phyloP scores from a whole-genome alignment of 108 stramenopile species.

The Discostella pseudostelligera region DNA sequence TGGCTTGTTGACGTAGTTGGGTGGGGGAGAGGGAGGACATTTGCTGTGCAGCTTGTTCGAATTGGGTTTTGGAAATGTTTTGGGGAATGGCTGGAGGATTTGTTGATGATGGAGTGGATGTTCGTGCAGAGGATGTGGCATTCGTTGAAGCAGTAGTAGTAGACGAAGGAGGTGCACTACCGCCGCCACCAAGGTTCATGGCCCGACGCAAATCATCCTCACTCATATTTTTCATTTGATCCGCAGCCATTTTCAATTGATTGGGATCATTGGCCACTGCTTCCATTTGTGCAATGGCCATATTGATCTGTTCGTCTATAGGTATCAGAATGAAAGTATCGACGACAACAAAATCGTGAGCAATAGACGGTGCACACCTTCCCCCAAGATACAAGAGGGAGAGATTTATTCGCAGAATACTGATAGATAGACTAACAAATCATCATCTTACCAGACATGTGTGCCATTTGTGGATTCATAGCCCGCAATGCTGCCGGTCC shows the following conservation, averaged over 20 bases:
- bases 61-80: background rate
- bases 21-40: conserved; percentile 58
- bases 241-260: conserved; percentile 47
- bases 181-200: background rate
- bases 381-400: too few relatives aligned
- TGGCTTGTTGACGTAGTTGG: conserved; percentile 59
- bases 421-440: background rate
- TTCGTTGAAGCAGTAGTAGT: background rate
- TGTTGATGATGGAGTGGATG: background rate
- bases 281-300: conserved; percentile 67
- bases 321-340: background rate
- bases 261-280: conserved; percentile 65
- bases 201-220: background rate
- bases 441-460: conserved; percentile 39
- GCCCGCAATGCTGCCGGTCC: conserved; percentile 48
- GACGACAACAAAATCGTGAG: background rate
- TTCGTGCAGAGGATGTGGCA: background rate
- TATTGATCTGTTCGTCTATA: conserved; percentile 51
- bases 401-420: too few relatives aligned
- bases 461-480: conserved; percentile 71
- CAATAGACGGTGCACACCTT: background rate
- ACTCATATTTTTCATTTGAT: conserved; percentile 42
- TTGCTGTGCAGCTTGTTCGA: conserved; percentile 35
- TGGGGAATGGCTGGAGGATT: background rate
- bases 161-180: too few relatives aligned